A percentile compares a stretch with the other conserved stretches of the same genome.
phyloP scores from a whole-genome alignment of 495 filamentous ascomycete genomes.

The Lindgomyces ingoldianus region DNA sequence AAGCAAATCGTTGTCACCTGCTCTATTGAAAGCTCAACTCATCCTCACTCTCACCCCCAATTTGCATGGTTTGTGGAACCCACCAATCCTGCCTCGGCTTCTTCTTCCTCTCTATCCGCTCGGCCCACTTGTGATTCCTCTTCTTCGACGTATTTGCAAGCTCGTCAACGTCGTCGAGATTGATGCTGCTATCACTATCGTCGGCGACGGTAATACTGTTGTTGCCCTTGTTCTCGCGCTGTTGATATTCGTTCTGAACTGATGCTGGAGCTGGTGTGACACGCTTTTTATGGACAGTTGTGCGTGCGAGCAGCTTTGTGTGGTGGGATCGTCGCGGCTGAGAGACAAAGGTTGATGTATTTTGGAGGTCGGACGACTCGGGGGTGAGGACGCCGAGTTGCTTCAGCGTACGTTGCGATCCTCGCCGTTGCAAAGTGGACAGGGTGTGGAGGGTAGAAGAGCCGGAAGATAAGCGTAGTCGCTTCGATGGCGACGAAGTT shows the following conservation, averaged over 20 bases:
- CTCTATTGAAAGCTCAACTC: slow-evolving; percentile 27
- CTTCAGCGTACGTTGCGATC: not conserved
- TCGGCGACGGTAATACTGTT: too few relatives aligned
- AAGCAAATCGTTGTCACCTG: too few relatives aligned
- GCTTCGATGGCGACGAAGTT: not conserved
- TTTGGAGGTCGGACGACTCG: not conserved
- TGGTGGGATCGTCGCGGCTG: not conserved
- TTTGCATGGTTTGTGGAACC: not conserved
- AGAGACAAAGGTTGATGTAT: not conserved
- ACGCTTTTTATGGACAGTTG: not conserved
- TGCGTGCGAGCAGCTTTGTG: not conserved
- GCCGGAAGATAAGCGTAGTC: not conserved
- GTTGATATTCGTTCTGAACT: not conserved
- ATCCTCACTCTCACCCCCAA: slow-evolving; percentile 22
- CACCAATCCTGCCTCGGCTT: not conserved
- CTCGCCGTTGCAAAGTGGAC: not conserved
- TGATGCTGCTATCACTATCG: not conserved
- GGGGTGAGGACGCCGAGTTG: not conserved
- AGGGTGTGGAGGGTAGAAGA: not conserved
- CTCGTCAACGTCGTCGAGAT: not conserved
- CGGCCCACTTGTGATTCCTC: not conserved
- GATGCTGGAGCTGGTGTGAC: not conserved
- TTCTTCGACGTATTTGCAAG: not conserved
- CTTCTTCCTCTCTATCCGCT: not conserved
- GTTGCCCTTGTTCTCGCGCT: not conserved